Base-by-base conservation (phyloP, 305 asterid species). In the Fraxinus sp. region DNA sequence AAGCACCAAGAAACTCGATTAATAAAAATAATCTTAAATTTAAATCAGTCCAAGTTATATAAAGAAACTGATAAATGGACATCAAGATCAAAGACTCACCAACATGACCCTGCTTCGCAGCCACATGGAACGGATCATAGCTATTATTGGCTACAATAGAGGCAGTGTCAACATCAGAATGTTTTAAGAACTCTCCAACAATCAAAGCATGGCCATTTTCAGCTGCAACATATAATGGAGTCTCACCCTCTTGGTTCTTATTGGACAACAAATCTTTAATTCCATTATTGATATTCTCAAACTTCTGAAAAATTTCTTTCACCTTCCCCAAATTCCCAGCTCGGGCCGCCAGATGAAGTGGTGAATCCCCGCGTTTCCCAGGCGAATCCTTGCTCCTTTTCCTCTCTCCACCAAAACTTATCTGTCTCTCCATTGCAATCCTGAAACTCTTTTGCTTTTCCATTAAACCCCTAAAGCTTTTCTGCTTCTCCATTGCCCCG, bases 241-340 rank as follows among this genome's bases (percentile, higher is more conserved):
- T 87, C 78, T 89, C 90, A 36, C 91, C 91, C 78, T 87, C 90
- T 74, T 84, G 91, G 78, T 89, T 89, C 86, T 89, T 84, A 55
- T 86, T 87, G 90, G 90, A 87, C 16, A 87, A 77, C 83, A 86
- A 30, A 57, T 86, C 89, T 74, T 78, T 87, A 57, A 83, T 46
- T 66, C 79, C 83, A 74, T 77, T 41, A 35, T 55, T n/a, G 9
- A 55, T 55, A 55, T 73, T 78, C 52, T 82, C 89, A 72, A 82
- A 81, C 66, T 81, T 89, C 79, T 87, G 86, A 64, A 87, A 68
- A 64, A 83, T 78, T 24, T 87, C 90, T 68, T 32, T 85, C 75
- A 87, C 87, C 81, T 85, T 89, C 24, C 73, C 74, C 79, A 87
- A 79, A 79, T 87, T 87, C 62, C 86, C 90, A 24, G 87, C 87